Evolutionary conservation across 345 rosid genomes (phyloP).

Genomic region (Pugionium cornutum): DNA sequence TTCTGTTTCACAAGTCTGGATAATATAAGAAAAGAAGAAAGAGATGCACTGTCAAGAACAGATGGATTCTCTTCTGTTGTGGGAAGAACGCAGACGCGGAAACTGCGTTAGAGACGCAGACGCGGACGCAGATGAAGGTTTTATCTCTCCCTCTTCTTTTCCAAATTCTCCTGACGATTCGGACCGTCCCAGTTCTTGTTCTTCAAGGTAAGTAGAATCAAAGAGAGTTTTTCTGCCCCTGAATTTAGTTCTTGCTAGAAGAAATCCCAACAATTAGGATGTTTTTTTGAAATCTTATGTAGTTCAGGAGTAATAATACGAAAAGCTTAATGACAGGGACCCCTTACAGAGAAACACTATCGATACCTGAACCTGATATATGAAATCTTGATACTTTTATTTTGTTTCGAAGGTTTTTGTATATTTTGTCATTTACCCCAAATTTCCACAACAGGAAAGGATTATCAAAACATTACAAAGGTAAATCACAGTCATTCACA

Average conservation of each 20-base stretch:
- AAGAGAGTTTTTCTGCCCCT: not conserved
- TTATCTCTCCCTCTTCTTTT: slow-evolving; percentile 34
- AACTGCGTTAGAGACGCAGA: slow-evolving; percentile 29
- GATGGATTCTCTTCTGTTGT: slow-evolving; percentile 39
- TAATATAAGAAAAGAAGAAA: not conserved
- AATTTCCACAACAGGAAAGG: slow-evolving; percentile 39
- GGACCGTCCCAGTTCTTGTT: slow-evolving; percentile 33
- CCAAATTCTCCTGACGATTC: slow-evolving; percentile 42
- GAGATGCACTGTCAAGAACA: slow-evolving; percentile 41
- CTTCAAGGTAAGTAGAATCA: slow-evolving; percentile 33
- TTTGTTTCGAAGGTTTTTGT: not conserved
- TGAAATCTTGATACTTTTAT: not conserved
- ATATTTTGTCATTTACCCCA: slow-evolving; percentile 1
- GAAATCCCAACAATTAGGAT: not conserved
- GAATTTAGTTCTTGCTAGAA: not conserved
- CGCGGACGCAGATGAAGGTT: slow-evolving; percentile 31
- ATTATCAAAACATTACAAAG: slow-evolving; percentile 47
- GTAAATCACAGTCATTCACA: slow-evolving; percentile 50
- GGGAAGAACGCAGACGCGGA: slow-evolving; percentile 42
- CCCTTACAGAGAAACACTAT: not conserved
- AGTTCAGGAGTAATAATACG: not conserved
- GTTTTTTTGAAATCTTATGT: not conserved
- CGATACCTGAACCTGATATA: not conserved
- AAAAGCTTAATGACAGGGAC: not conserved
- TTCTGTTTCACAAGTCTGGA: slow-evolving; percentile 1